These are phyloP conservation scores for Persicaria maculosa DNA, from an alignment of 148 eudicot species.

Conservation along the genomic window DNA sequence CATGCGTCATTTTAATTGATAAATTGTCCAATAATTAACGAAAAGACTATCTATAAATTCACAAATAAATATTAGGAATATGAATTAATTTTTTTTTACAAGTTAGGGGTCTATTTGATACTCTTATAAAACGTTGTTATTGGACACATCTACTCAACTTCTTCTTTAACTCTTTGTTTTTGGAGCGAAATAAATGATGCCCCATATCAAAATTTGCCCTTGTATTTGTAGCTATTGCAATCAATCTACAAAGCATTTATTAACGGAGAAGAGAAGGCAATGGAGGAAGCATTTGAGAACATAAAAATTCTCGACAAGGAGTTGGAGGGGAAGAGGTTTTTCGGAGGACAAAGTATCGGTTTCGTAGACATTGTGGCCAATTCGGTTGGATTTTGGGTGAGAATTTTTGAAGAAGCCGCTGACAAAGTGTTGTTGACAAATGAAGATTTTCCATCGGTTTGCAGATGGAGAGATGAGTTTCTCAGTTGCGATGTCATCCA, in stretches of 20 bases:
- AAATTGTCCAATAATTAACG: too few species aligned
- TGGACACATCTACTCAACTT: neutral
- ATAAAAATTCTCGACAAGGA: neutral
- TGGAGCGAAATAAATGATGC: too few species aligned
- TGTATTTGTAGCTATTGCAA: neutral
- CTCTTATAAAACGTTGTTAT: too few species aligned
- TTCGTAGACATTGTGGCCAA: neutral
- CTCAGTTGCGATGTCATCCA: neutral
- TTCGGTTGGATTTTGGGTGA: neutral
- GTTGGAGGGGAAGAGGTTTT: neutral
- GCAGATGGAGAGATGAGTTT: neutral
- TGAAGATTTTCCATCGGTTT: neutral
- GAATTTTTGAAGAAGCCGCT: neutral
- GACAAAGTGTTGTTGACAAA: neutral
- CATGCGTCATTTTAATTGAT: too few species aligned
- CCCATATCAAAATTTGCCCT: neutral
- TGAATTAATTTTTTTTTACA: too few species aligned
- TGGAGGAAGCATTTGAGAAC: neutral
- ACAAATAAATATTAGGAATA: too few species aligned
- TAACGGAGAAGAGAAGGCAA: neutral
- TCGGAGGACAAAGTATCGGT: neutral
- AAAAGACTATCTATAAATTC: too few species aligned
- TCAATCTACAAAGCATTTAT: neutral
- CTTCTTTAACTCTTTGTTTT: neutral
- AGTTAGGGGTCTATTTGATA: too few species aligned